A percentile compares a stretch with the other conserved stretches of the same genome.
Conservation (phyloP, 2,329 filamentous ascomycete species). For the Verticillium isaacii region DNA sequence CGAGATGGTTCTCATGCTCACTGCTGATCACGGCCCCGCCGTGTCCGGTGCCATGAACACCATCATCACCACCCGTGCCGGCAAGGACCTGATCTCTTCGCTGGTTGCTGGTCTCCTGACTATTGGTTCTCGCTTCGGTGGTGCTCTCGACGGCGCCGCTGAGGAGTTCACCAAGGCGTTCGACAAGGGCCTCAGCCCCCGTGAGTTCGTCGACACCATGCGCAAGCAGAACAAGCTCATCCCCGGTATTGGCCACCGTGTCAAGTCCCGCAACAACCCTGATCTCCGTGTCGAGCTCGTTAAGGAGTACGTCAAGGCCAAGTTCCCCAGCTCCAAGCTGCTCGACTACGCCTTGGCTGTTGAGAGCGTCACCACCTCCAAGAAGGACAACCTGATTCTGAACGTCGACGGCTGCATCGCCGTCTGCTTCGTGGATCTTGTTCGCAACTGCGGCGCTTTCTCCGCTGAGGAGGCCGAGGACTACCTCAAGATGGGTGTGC, state of each 20-base stretch:
- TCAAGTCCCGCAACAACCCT: slow-evolving; percentile 99
- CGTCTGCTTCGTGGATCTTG: slow-evolving; percentile 96
- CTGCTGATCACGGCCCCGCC: slow-evolving; percentile 96
- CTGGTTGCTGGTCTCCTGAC: slow-evolving; percentile 95
- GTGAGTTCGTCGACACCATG: slow-evolving; percentile 99
- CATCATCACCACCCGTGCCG: slow-evolving; percentile 98
- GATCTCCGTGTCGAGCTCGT: slow-evolving; percentile 99
- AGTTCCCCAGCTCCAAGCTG: slow-evolving; percentile 97
- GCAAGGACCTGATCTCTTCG: slow-evolving; percentile 95
- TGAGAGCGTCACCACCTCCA: slow-evolving; percentile 95
- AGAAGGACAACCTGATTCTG: slow-evolving; percentile 99
- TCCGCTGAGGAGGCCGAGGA: slow-evolving; percentile 94
- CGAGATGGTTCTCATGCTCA: slow-evolving; percentile 99
- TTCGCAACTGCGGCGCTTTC: slow-evolving; percentile 98
- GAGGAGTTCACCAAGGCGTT: slow-evolving; percentile 98
- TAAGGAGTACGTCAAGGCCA: slow-evolving; percentile 96
- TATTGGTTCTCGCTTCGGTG: slow-evolving; percentile 96
- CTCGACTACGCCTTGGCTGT: slow-evolving; percentile 98
- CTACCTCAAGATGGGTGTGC: slow-evolving; percentile 97
- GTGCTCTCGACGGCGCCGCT: slow-evolving; percentile 93
- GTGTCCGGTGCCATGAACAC: slow-evolving; percentile 99
- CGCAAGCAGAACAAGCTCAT: slow-evolving; percentile 99
- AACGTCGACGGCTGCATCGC: slow-evolving; percentile 98
- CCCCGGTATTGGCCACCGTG: slow-evolving; percentile 96
- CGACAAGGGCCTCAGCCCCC: slow-evolving; percentile 95